A percentile compares a stretch with the other conserved stretches of the same genome.
Conservation (phyloP, 345 rosid genomes). For the Eucalyptus caleyi region DNA sequence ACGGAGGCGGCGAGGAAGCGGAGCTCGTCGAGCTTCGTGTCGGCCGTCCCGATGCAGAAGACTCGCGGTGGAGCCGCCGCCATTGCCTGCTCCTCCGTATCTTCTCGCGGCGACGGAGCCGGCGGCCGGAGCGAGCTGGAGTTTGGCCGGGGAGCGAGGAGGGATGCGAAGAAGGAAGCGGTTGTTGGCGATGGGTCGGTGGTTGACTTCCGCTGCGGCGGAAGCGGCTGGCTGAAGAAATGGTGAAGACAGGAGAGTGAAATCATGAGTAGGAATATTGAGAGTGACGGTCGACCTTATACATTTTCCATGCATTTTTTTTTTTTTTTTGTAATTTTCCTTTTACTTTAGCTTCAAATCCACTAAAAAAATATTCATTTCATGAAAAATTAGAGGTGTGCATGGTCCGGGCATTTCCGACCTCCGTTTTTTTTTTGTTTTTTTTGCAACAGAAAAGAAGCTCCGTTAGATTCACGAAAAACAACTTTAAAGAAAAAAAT, state of each 20-base stretch:
- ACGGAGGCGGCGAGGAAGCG: conserved; percentile 59
- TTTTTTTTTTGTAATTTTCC: too few relatives aligned
- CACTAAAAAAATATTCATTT: too few relatives aligned
- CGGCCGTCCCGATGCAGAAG: conserved; percentile 79
- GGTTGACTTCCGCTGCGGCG: not conserved
- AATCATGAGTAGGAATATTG: not conserved
- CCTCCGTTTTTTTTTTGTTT: too few relatives aligned
- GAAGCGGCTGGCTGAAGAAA: not conserved
- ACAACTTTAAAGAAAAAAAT: too few relatives aligned
- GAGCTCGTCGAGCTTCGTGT: conserved; percentile 81
- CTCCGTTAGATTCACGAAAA: too few relatives aligned
- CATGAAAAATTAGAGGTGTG: too few relatives aligned
- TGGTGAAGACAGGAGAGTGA: not conserved
- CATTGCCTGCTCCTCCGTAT: not conserved
- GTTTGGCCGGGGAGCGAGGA: not conserved
- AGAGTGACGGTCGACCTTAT: fast-evolving
- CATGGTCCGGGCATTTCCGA: too few relatives aligned
- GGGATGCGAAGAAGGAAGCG: not conserved
- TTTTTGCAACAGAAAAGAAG: too few relatives aligned
- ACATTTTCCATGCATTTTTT: not conserved
- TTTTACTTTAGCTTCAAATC: not conserved
- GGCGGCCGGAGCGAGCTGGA: fast-evolving
- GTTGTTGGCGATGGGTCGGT: not conserved
- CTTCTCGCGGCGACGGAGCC: not conserved
- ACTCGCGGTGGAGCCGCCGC: conserved; percentile 17